These are phyloP conservation scores for Suhomyces sp. DNA, from an alignment of 805 yeast genomes.

Conservation along the genomic window DNA sequence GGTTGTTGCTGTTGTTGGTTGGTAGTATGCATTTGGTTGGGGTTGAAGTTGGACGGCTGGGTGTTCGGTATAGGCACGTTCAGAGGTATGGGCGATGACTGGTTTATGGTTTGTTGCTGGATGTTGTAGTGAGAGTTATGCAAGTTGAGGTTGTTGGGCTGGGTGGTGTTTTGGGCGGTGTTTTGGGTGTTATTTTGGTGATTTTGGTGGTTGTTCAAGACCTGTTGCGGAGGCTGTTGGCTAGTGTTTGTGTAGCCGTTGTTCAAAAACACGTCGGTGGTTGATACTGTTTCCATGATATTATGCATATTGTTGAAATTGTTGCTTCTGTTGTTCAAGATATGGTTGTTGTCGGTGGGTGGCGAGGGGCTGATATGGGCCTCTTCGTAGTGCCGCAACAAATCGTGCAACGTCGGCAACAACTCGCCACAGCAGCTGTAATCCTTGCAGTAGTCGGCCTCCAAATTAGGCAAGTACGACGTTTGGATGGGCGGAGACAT, in stretches of 20 bases:
- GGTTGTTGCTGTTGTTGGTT: conserved; percentile 10
- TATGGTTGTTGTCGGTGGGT: conserved; percentile 35
- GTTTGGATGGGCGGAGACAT: conserved; percentile 67
- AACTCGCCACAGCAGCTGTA: conserved; percentile 93
- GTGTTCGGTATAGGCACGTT: conserved; percentile 9
- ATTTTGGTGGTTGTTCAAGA: conserved; percentile 8
- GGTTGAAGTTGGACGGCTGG: conserved; percentile 2
- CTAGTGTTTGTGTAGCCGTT: conserved; percentile 27
- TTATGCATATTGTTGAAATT: conserved; percentile 48
- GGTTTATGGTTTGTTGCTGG: conserved; percentile 19
- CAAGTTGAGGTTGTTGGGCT: conserved; percentile 16
- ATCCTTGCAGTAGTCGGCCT: conserved; percentile 95
- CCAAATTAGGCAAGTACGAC: conserved; percentile 85
- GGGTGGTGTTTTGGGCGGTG: conserved; percentile 9
- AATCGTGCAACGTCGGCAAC: conserved; percentile 89
- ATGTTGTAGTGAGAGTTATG: conserved; percentile 21
- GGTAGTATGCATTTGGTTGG: conserved; percentile 3
- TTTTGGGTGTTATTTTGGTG: conserved; percentile 6
- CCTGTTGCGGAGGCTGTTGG: conserved; percentile 16
- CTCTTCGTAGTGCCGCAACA: conserved; percentile 92
- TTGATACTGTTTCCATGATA: conserved; percentile 82
- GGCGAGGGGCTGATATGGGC: conserved; percentile 74
- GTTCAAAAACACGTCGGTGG: conserved; percentile 84
- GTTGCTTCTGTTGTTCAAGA: conserved; percentile 28
- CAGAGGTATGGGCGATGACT: conserved; percentile 7